phyloP scores from a whole-genome alignment of 805 yeast genomes.

The Pichia nakasei region DNA sequence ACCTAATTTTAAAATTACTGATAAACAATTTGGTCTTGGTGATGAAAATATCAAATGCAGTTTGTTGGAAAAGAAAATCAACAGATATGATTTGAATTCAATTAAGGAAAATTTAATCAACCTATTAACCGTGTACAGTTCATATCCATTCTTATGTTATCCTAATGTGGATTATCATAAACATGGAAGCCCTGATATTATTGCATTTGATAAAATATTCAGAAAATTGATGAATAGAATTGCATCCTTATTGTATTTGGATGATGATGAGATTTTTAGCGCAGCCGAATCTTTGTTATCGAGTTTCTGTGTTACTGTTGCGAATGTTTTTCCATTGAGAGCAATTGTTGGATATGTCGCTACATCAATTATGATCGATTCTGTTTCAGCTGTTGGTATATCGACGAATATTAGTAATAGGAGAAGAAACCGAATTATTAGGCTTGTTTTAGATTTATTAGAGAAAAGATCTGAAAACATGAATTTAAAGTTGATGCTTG shows the following conservation, averaged over 20 bases:
- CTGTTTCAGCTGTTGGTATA: conserved; percentile 26
- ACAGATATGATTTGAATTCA: conserved; percentile 1
- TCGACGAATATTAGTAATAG: conserved; percentile 16
- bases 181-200: conserved; percentile 6
- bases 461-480: conserved; percentile 25
- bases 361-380: conserved; percentile 29
- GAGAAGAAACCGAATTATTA: conserved; percentile 28
- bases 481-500: conserved; percentile 7
- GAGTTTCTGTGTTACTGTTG: conserved; percentile 26
- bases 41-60: not conserved
- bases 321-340: conserved; percentile 22
- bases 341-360: conserved; percentile 31
- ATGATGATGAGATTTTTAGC: conserved; percentile 26
- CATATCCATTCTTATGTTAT: conserved; percentile 28
- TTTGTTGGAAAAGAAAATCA: not conserved
- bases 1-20: conserved; percentile 3
- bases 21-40: not conserved
- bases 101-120: conserved; percentile 19
- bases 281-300: conserved; percentile 30
- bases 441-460: conserved; percentile 31
- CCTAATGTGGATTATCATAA: conserved; percentile 6
- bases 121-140: conserved; percentile 24
- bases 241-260: conserved; percentile 30
- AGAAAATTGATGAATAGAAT: conserved; percentile 24
- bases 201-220: conserved; percentile 15